Percentiles rank a stretch among this genome's conserved stretches.
phyloP scores from a whole-genome alignment of 768 basidiomycete genomes.

The Mycena epipterygia region DNA sequence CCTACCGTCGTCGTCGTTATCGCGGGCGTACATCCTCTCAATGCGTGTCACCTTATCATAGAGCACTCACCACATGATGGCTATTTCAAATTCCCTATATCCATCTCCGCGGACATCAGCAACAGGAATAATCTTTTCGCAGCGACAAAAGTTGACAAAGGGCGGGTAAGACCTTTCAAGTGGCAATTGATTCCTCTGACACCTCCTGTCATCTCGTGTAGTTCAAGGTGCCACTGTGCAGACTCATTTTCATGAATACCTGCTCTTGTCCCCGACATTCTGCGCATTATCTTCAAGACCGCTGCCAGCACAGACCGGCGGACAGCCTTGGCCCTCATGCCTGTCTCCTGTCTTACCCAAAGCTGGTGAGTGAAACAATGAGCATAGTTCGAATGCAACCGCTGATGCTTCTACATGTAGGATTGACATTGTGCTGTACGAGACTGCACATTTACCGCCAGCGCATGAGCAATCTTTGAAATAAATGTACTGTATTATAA shows the following conservation, averaged over 20 bases:
- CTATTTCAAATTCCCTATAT: too few species aligned
- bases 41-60: too few species aligned
- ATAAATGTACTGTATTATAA: too few species aligned
- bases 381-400: too few species aligned
- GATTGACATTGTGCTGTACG: constrained; percentile 54
- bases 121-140: too few species aligned
- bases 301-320: constrained; percentile 47
- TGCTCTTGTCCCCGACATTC: constrained; percentile 55
- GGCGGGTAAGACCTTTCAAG: constrained; percentile 5
- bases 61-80: too few species aligned
- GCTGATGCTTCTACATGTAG: too few species aligned
- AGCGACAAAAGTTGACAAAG: too few species aligned
- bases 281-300: constrained; percentile 53
- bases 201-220: neutral
- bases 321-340: constrained; percentile 48
- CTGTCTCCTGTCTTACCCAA: constrained; percentile 48
- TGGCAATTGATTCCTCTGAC: neutral
- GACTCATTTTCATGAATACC: too few species aligned
- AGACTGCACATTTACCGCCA: constrained; percentile 46
- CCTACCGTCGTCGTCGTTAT: too few species aligned
- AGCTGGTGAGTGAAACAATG: constrained; percentile 56
- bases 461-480: constrained; percentile 46
- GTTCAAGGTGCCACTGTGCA: constrained; percentile 26
- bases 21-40: too few species aligned
- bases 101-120: too few species aligned